Evolutionary conservation across 345 rosid species (phyloP), one percentile per base, ranked within the genome.

Genomic region (Angophora floribunda): DNA sequence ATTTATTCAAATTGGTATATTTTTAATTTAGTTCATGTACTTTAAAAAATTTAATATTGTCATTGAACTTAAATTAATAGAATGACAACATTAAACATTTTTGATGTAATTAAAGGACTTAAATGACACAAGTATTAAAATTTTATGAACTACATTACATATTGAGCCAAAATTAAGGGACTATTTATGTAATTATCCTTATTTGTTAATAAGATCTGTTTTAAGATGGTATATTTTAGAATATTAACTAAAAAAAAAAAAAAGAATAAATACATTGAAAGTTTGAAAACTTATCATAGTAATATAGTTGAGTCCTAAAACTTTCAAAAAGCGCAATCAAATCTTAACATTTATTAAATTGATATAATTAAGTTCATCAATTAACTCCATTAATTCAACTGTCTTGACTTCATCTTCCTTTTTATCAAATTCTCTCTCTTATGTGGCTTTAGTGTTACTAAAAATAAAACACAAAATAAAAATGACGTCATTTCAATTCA

Each of bases 251-350:
- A 21, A 55, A 22, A 53, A n/a, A n/a, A 19, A 52, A 52, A 7
- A 7, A 3, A 4, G 5, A 11, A 55, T 4, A 55, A 22, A 0
- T 9, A 0, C 22, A 55, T 10, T 8, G 0, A 22, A 22, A 21
- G 28, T 55, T 55, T 26, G 22, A 55, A 22, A 55, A 22, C 28
- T 55, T 55, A 55, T 22, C 61, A 22, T 0, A 0, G 5, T 55
- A 4, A 12, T 7, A 1, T 1, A 8, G 7, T 9, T 55, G 13
- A 55, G 22, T 55, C 11, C 1, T 22, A 22, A 22, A 55, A 55
- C 2, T 55, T 55, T 55, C 7, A 55, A 22, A 55, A 55, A 55
- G 9, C 21, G 22, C 5, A 55, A 55, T 55, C 28, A 9, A 9
- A 55, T 55, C 11, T 21, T 22, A 55, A 55, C 21, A 22, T 21